phyloP scores from a whole-genome alignment of 2,329 filamentous ascomycete genomes.

The Alternaria sp. region DNA sequence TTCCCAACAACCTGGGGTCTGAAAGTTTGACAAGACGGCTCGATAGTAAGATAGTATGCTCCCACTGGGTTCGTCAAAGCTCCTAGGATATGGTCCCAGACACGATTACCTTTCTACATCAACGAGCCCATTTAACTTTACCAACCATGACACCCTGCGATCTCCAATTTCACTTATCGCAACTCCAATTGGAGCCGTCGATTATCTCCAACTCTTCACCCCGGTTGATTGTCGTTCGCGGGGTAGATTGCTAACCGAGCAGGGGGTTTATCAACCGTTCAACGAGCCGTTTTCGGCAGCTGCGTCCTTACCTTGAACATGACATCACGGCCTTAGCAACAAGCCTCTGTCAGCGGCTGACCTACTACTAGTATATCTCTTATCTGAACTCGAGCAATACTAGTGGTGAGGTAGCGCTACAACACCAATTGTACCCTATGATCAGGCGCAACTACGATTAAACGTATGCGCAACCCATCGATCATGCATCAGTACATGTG shows the following conservation, averaged over 20 bases:
- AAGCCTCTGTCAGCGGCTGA: not conserved
- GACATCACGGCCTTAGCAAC: slow-evolving; percentile 7
- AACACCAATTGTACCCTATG: not conserved
- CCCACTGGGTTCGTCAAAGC: not conserved
- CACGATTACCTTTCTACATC: not conserved
- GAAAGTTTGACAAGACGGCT: not conserved
- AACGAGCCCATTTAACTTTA: not conserved
- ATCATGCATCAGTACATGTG: not conserved
- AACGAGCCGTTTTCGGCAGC: slow-evolving; percentile 6
- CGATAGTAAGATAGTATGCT: not conserved
- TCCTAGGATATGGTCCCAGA: accelerated
- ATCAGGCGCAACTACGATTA: too few species aligned
- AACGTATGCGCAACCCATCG: not conserved
- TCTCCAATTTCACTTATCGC: slow-evolving; percentile 12
- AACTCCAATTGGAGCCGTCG: slow-evolving; percentile 8
- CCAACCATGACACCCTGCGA: not conserved
- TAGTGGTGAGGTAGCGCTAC: not conserved
- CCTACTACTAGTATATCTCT: not conserved
- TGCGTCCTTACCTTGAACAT: not conserved
- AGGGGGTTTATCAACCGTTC: slow-evolving; percentile 7
- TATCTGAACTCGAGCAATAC: not conserved
- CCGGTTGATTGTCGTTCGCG: slow-evolving; percentile 2
- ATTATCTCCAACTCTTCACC: not conserved
- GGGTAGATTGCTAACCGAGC: slow-evolving; percentile 13
- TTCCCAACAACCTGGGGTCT: not conserved